These are phyloP conservation scores for Populus hybrid DNA, from an alignment of 441 rosid species.

Conservation along the genomic window DNA sequence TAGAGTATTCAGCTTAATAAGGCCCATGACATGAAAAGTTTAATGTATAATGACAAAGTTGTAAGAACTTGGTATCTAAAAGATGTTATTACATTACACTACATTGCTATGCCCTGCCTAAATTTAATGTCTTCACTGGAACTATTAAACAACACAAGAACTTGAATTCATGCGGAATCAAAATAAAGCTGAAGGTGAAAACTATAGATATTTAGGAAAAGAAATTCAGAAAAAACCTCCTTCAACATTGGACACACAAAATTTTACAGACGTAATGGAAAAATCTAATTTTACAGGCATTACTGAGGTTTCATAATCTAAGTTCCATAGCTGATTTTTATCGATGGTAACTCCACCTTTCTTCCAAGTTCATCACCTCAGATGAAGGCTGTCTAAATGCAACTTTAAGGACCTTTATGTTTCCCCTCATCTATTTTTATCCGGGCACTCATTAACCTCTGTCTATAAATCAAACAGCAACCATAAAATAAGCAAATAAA, in stretches of 20 bases:
- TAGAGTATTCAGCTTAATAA: not conserved
- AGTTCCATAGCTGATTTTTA: not conserved
- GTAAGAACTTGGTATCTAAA: not conserved
- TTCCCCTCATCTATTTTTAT: not conserved
- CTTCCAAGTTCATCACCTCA: not conserved
- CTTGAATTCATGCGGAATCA: not conserved
- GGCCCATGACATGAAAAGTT: not conserved
- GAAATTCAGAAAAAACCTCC: no score
- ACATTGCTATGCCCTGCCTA: not conserved
- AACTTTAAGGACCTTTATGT: not conserved
- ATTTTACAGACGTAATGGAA: slow-evolving; percentile 3
- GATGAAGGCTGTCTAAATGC: not conserved
- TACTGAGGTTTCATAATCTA: not conserved
- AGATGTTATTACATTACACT: not conserved
- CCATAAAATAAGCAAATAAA: slow-evolving; percentile 15
- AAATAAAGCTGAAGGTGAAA: not conserved
- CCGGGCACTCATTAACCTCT: not conserved
- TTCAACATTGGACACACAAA: not conserved
- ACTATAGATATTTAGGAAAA: not conserved
- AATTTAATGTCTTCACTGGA: not conserved
- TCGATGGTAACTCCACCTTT: not conserved
- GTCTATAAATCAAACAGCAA: slow-evolving; percentile 6
- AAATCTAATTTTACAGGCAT: not conserved
- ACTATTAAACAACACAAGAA: not conserved
- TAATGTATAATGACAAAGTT: not conserved